Evolutionary conservation across 2,329 filamentous ascomycete genomes (phyloP).

Genomic region (Conoideocrella luteorostrata): DNA sequence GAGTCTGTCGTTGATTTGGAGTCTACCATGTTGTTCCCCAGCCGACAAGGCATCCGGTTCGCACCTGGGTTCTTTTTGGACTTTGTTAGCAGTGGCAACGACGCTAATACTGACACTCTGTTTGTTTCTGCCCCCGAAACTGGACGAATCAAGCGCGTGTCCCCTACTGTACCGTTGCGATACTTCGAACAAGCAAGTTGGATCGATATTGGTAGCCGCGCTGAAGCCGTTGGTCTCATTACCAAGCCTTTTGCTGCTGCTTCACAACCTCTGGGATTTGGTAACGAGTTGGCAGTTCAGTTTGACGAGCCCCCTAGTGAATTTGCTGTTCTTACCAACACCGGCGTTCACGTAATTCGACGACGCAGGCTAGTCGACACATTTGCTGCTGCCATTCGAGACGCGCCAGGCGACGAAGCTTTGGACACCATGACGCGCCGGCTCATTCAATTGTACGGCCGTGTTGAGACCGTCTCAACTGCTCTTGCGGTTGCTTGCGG

Average conservation of each 20-base stretch:
- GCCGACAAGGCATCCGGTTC: constrained; percentile 54
- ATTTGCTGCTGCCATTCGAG: constrained; percentile 75
- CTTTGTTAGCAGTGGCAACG: constrained; percentile 61
- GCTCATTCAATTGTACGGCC: constrained; percentile 80
- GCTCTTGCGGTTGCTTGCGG: constrained; percentile 92
- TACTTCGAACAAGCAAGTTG: constrained; percentile 78
- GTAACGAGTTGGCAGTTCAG: constrained; percentile 94
- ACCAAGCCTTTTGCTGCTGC: constrained; percentile 67
- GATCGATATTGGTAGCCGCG: constrained; percentile 65
- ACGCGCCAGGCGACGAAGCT: constrained; percentile 68
- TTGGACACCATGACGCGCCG: constrained; percentile 75
- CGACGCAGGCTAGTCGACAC: constrained; percentile 83
- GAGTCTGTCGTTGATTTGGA: constrained; percentile 40
- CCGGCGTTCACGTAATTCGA: constrained; percentile 79
- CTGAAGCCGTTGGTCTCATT: constrained; percentile 73
- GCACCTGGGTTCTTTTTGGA: constrained; percentile 89
- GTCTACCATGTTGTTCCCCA: constrained; percentile 42
- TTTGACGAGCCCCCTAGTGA: constrained; percentile 79
- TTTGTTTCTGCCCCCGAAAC: constrained; percentile 87
- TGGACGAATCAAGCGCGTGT: constrained; percentile 66
- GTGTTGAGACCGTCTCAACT: constrained; percentile 82
- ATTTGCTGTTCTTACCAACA: constrained; percentile 86
- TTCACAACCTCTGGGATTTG: constrained; percentile 68
- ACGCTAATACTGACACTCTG: constrained; percentile 57
- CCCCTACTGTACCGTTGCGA: constrained; percentile 44